Evolutionary conservation across 805 yeast genomes (phyloP), one percentile per base, ranked within the genome.

Genomic region (Starmera dryadoides): DNA sequence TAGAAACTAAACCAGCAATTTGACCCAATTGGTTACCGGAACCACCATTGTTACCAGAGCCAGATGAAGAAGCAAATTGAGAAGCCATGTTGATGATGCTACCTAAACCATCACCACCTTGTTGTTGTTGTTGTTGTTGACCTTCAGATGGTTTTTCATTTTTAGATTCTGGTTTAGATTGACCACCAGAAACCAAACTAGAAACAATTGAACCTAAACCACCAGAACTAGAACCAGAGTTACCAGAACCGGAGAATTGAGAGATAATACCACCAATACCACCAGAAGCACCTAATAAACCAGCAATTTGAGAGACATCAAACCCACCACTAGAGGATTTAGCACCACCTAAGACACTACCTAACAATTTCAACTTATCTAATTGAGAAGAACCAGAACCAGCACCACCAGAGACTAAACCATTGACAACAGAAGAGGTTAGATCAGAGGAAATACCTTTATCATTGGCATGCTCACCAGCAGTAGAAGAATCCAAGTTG

Each of bases 391-490:
- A 39, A n/a, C 47, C 48, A 26, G 47, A 38, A 36, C 39, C 30
- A 10, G 26, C 16, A 16, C 50, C 50, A 40, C 55, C 50, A 20
- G 49, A 42, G 39, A 45, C 28, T 16, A 54, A 33, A 1, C 58
- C 56, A 16, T 38, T 43, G 17, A 55, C 31, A 12, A 55, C 38
- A 14, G 48, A 34, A 8, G 49, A 34, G 3, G 49, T 39, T 7
- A 54, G 23, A 25, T 46, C 51, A 39, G 57, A 40, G 12, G 41
- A 39, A 31, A 40, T 50, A 34, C 53, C 54, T 3, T 46, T 23
- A 6, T 45, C 46, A 34, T 51, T 42, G n/a, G 28, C 28, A 12
- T 25, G 28, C 2, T 55, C 41, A 18, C 40, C 18, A 15, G 18
- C 20, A 28, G 32, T 42, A 2, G 52, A 42, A 2, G 51, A 37